Percentiles rank a stretch among this genome's conserved stretches.
phyloP scores from a whole-genome alignment of 2,329 filamentous ascomycete species.

The Pseudophaeomoniella oleicola region DNA sequence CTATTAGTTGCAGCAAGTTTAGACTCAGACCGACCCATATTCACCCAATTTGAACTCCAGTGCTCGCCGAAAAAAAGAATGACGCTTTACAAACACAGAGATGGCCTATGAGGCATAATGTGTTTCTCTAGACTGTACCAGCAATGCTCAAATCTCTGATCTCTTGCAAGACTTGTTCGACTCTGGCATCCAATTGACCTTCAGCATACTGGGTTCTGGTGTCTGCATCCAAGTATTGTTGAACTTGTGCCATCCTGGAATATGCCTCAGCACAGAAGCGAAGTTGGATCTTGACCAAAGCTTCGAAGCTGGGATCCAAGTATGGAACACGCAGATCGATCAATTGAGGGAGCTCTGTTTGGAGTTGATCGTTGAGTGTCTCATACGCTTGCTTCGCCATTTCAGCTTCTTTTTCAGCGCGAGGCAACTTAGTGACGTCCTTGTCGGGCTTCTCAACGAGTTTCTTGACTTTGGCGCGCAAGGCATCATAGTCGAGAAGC shows the following conservation, averaged over 20 bases:
- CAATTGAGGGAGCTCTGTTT: conserved; percentile 79
- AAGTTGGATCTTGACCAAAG: conserved; percentile 94
- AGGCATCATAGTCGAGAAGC: conserved; percentile 91
- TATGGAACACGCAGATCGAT: conserved; percentile 96
- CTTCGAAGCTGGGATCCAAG: conserved; percentile 91
- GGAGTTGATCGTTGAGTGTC: conserved; percentile 91
- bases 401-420: conserved; percentile 90
- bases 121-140: conserved; percentile 47
- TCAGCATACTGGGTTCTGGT: conserved; percentile 92
- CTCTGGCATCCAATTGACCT: conserved; percentile 76
- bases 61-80: too few relatives aligned
- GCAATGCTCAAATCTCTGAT: conserved; percentile 93
- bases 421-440: conserved; percentile 88
- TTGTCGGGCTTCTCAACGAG: conserved; percentile 98
- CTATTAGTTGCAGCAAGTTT: too few relatives aligned
- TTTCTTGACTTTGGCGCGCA: conserved; percentile 92
- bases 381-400: conserved; percentile 90
- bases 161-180: conserved; percentile 92
- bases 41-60: too few relatives aligned
- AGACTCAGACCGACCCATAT: too few relatives aligned
- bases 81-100: too few relatives aligned
- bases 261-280: conserved; percentile 97
- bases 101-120: too few relatives aligned
- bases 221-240: conserved; percentile 92
- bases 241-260: conserved; percentile 94